Evolutionary conservation across 2,329 filamentous ascomycete genomes (phyloP).

Genomic region (Alternaria ethzedia): DNA sequence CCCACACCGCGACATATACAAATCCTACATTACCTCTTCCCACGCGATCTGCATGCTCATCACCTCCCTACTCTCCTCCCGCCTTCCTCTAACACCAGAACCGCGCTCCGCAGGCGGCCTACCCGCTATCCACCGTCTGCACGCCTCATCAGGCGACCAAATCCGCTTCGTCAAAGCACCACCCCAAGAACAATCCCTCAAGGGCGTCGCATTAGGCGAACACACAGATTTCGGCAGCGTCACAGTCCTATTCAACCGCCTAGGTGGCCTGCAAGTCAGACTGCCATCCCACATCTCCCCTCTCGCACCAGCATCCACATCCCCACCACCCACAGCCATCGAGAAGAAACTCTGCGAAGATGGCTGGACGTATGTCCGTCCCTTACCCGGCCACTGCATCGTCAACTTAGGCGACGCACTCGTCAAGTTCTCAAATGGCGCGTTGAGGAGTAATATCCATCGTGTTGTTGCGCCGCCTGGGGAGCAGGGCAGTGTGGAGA

Average conservation of each 20-base stretch:
- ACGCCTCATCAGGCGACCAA: slow-evolving; percentile 57
- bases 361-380: slow-evolving; percentile 61
- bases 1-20: slow-evolving; percentile 45
- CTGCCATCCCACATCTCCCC: slow-evolving; percentile 45
- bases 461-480: slow-evolving; percentile 59
- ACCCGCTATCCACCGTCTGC: slow-evolving; percentile 54
- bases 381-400: slow-evolving; percentile 56
- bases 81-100: slow-evolving; percentile 46
- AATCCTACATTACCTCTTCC: slow-evolving; percentile 53
- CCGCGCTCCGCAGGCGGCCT: slow-evolving; percentile 47
- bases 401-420: slow-evolving; percentile 58
- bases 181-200: slow-evolving; percentile 53
- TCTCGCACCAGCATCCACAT: background rate
- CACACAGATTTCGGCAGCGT: slow-evolving; percentile 65
- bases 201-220: slow-evolving; percentile 55
- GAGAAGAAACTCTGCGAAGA: slow-evolving; percentile 33
- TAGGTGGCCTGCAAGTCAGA: slow-evolving; percentile 62
- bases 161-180: slow-evolving; percentile 61
- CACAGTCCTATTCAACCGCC: slow-evolving; percentile 63
- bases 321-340: background rate
- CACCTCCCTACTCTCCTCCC: slow-evolving; percentile 53
- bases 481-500: slow-evolving; percentile 43
- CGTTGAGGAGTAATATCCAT: slow-evolving; percentile 54
- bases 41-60: slow-evolving; percentile 56
- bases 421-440: slow-evolving; percentile 53